phyloP scores from a whole-genome alignment of 176 grass and related monocot genomes.

The Aegilops umbellulata region DNA sequence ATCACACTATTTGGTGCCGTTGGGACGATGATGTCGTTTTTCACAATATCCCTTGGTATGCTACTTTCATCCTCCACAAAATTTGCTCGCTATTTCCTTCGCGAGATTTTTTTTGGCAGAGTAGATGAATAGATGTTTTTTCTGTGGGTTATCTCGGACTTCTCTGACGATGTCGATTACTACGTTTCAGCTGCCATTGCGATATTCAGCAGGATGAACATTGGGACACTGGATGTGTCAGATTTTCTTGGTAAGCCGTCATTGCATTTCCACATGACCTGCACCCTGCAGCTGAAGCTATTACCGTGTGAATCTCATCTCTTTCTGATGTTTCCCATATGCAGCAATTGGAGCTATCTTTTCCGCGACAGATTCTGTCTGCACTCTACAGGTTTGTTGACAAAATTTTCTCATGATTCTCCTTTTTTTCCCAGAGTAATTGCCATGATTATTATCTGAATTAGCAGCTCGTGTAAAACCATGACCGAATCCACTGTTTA shows the following conservation, averaged over 20 bases:
- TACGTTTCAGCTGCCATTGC: slow-evolving; percentile 62
- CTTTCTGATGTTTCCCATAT: slow-evolving; percentile 24
- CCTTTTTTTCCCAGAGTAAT: too few species aligned
- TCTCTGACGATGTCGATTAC: slow-evolving; percentile 19
- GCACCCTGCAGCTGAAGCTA: neutral
- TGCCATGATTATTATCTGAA: neutral
- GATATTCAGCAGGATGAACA: slow-evolving; percentile 86
- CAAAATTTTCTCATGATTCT: neutral
- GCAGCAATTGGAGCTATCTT: slow-evolving; percentile 99
- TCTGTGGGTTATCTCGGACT: slow-evolving; percentile 12
- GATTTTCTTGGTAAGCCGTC: slow-evolving; percentile 92
- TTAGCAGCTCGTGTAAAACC: neutral
- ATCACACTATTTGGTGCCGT: slow-evolving; percentile 89
- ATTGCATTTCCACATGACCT: slow-evolving; percentile 17
- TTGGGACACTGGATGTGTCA: slow-evolving; percentile 77
- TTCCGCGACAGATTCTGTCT: slow-evolving; percentile 99
- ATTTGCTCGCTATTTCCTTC: too few species aligned
- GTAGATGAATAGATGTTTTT: neutral
- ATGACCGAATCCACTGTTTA: neutral
- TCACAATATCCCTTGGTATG: slow-evolving; percentile 90
- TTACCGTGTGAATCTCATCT: slow-evolving; percentile 24
- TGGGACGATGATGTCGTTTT: slow-evolving; percentile 94
- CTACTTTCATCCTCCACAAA: neutral
- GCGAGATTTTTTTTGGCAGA: neutral
- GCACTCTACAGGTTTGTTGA: slow-evolving; percentile 82